Evolutionary conservation across 169 alveolate genomes (phyloP).

Genomic region (Plasmodium gaboni): DNA sequence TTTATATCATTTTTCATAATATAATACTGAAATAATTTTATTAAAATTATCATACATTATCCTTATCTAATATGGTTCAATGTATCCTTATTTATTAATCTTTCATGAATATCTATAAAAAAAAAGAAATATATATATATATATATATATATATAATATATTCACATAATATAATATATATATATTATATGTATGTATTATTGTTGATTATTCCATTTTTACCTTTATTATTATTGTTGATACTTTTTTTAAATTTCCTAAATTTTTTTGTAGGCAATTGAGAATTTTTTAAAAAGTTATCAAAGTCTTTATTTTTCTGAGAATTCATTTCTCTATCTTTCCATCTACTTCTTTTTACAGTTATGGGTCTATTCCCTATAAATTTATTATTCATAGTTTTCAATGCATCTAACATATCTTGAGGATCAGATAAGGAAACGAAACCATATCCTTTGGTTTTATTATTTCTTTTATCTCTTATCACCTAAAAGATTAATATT

Average conservation of each 20-base stretch:
- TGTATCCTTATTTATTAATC: slow-evolving; percentile 48
- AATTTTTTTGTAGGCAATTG: slow-evolving; percentile 79
- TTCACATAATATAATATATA: not conserved
- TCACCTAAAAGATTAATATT: slow-evolving; percentile 85
- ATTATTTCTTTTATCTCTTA: slow-evolving; percentile 95
- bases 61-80: not conserved
- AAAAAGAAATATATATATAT: not conserved
- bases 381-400: slow-evolving; percentile 96
- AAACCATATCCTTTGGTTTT: slow-evolving; percentile 97
- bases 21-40: too few species aligned
- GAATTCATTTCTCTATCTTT: slow-evolving; percentile 92
- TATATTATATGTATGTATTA: too few species aligned
- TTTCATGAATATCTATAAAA: slow-evolving; percentile 67
- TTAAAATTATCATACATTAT: too few species aligned
- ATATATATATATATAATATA: slow-evolving; percentile 2
- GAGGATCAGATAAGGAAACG: slow-evolving; percentile 92
- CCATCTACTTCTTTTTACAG: slow-evolving; percentile 94
- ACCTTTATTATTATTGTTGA: slow-evolving; percentile 81
- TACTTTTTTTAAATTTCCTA: slow-evolving; percentile 84
- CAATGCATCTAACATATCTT: slow-evolving; percentile 94
- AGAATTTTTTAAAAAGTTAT: slow-evolving; percentile 76
- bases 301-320: slow-evolving; percentile 83
- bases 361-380: slow-evolving; percentile 96
- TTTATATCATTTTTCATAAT: too few species aligned
- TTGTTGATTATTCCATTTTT: slow-evolving; percentile 10